phyloP scores from a whole-genome alignment of 257 asterid genomes.

The Solanum chiquidenum region DNA sequence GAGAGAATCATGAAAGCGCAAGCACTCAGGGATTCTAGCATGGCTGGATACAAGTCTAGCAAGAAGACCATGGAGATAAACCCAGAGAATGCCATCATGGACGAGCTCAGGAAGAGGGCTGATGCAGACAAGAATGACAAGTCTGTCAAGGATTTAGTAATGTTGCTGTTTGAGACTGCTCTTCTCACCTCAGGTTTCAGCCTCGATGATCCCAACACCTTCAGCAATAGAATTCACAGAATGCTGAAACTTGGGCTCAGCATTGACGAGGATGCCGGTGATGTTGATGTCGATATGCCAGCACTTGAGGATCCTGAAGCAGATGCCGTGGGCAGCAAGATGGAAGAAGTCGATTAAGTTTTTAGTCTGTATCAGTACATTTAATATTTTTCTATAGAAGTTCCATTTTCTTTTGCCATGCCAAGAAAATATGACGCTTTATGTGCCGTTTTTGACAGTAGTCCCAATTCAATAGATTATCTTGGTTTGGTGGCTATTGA shows the following conservation, averaged over 20 bases:
- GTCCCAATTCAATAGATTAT: not conserved
- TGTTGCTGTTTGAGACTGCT: constrained; percentile 53
- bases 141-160: constrained; percentile 57
- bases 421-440: not conserved
- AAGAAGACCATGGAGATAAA: constrained; percentile 71
- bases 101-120: constrained; percentile 65
- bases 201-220: constrained; percentile 63
- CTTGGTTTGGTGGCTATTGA: not conserved
- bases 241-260: constrained; percentile 69
- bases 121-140: constrained; percentile 65
- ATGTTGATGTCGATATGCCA: constrained; percentile 51
- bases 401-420: not conserved
- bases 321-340: constrained; percentile 57
- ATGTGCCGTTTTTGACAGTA: not conserved
- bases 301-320: constrained; percentile 53
- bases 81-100: constrained; percentile 60
- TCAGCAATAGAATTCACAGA: constrained; percentile 62
- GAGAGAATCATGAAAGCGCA: constrained; percentile 66
- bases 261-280: constrained; percentile 48
- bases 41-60: constrained; percentile 68
- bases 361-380: not conserved
- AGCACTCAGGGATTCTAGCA: constrained; percentile 58
- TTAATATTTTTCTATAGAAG: not conserved
- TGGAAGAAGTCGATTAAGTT: constrained; percentile 54
- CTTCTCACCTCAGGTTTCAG: constrained; percentile 59